phyloP scores from a whole-genome alignment of 768 basidiomycete genomes.

The Aureoboletus auriporus region DNA sequence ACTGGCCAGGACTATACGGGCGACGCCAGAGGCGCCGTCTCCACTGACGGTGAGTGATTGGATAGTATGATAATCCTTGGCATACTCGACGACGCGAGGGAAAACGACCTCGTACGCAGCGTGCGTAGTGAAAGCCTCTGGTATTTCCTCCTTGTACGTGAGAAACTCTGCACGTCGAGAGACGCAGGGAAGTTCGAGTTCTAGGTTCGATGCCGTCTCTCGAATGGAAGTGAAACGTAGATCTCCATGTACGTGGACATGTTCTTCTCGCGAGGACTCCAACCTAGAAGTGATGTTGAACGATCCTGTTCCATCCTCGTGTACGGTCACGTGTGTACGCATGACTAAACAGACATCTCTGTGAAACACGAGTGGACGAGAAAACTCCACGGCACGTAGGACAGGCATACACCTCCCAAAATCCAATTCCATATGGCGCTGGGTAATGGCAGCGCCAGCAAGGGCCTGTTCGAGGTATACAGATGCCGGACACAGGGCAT shows the following conservation, averaged over 20 bases:
- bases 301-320: conserved; percentile 32
- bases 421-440: conserved; percentile 29
- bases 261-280: conserved; percentile 29
- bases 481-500: conserved; percentile 61
- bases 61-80: conserved; percentile 54
- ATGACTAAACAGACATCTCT: conserved; percentile 30
- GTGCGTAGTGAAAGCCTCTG: conserved; percentile 51
- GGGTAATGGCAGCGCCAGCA: conserved; percentile 40
- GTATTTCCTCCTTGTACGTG: conserved; percentile 14
- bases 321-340: conserved; percentile 37
- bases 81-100: conserved; percentile 64
- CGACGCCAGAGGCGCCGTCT: conserved; percentile 49
- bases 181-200: conserved; percentile 32
- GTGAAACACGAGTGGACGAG: conserved; percentile 51
- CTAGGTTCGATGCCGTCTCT: conserved; percentile 36
- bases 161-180: conserved; percentile 33
- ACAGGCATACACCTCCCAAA: conserved; percentile 32
- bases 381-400: conserved; percentile 44
- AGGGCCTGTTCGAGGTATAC: conserved; percentile 58
- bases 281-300: conserved; percentile 47
- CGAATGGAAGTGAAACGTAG: conserved; percentile 35
- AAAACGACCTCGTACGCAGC: conserved; percentile 66
- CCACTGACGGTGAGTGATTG: conserved; percentile 47
- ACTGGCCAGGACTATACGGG: conserved; percentile 41
- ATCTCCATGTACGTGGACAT: conserved; percentile 44